Evolutionary conservation across 352 stramenopile genomes (phyloP).

Genomic region (Saprolegnia parasitica): DNA sequence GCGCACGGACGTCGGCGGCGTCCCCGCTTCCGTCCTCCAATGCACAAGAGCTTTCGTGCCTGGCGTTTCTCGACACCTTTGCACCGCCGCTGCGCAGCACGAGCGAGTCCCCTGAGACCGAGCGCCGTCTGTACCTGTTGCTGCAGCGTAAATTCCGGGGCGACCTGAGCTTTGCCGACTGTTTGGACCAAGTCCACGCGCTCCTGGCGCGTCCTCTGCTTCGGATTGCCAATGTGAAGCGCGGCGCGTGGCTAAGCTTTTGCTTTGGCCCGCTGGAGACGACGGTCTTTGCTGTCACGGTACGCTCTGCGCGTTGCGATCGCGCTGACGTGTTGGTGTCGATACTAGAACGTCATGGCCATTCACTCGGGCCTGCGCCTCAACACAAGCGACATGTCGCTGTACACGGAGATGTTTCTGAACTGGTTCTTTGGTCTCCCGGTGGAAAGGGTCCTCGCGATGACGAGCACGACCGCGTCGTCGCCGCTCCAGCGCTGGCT

Average conservation of each 20-base stretch:
- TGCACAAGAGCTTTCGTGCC: conserved; percentile 48
- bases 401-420: conserved; percentile 58
- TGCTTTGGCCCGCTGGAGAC: conserved; percentile 65
- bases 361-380: conserved; percentile 62
- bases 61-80: conserved; percentile 76
- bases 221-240: conserved; percentile 40
- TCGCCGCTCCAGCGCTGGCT: conserved; percentile 78
- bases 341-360: conserved; percentile 60
- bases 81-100: conserved; percentile 48
- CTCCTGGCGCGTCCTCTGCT: conserved; percentile 50
- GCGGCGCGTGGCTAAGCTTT: conserved; percentile 51
- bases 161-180: conserved; percentile 44
- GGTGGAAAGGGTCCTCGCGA: conserved; percentile 46
- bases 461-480: conserved; percentile 57
- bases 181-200: conserved; percentile 45
- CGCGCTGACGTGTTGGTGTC: no score
- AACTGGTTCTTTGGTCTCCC: conserved; percentile 82
- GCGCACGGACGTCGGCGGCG: conserved; percentile 38
- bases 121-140: conserved; percentile 53
- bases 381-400: conserved; percentile 32
- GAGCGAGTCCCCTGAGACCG: conserved; percentile 53
- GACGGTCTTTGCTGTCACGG: conserved; percentile 77
- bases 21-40: conserved; percentile 38
- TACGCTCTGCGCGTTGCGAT: conserved; percentile 28
- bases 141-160: conserved; percentile 45